Evolutionary conservation across 139 green algal species (phyloP).

Genomic region (Closterium sp.): DNA sequence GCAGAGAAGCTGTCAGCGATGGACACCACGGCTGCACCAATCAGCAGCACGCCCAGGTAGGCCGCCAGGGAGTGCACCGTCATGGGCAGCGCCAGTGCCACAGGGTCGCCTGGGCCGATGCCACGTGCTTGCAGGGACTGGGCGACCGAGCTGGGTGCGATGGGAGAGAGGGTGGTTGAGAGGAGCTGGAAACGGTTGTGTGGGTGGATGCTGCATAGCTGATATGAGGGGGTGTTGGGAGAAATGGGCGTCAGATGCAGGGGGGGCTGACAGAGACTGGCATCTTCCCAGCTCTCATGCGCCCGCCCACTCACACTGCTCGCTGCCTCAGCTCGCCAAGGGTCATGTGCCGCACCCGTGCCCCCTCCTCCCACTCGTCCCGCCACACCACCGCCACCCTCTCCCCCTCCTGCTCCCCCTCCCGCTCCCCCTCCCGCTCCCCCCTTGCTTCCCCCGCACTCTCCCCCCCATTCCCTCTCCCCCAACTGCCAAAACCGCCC

Average conservation of each 20-base stretch:
- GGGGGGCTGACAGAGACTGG: no score
- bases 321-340: conserved; percentile 56
- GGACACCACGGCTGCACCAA: conserved; percentile 76
- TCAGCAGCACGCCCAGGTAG: conserved; percentile 85
- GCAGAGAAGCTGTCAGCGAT: conserved; percentile 84
- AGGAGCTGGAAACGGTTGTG: background rate
- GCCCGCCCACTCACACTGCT: background rate
- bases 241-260: no score
- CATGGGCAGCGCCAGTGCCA: conserved; percentile 84
- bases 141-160: no score
- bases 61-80: conserved; percentile 61
- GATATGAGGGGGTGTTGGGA: no score
- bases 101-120: conserved; percentile 61
- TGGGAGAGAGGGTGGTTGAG: no score
- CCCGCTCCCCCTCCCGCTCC: background rate
- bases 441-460: background rate
- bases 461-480: background rate
- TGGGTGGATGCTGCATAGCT: no score
- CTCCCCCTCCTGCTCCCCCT: background rate
- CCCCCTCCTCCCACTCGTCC: conserved; percentile 56
- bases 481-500: background rate
- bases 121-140: conserved; percentile 43
- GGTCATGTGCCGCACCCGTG: conserved; percentile 55
- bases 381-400: conserved; percentile 74
- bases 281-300: no score